Base-by-base conservation (phyloP, 169 alveolate genomes). In the Plasmodium chabaudi region DNA sequence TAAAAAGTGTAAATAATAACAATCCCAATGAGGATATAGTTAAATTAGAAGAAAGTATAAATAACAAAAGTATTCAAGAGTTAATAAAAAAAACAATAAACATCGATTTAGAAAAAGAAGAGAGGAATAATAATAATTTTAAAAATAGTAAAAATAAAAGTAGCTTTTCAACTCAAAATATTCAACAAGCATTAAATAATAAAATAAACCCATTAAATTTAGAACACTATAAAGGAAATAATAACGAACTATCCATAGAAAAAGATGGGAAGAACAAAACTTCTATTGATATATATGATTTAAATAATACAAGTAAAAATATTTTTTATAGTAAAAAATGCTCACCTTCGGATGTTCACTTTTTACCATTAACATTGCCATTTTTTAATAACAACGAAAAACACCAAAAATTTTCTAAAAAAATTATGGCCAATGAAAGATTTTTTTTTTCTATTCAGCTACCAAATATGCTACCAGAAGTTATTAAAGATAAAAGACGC, bases 281-380 rank as follows among this genome's bases (percentile, higher is more conserved):
- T 6, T 68, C 91, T 51, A 84, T 84, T 21, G 69, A 84, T 69
- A 70, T 70, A 21, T 84, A 68, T 51, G 91, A 84, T 44, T 51
- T 84, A 69, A 84, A 84, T 63, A 84, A 84, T 63, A 84, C 70
- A 84, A 84, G 91, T 64, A 84, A 84, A 84, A 84, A 84, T 34
- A 84, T 84, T 61, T 84, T 61, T 59, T 84, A 84, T 44, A 84
- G 68, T 70, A 84, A 84, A 72, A 70, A 69, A 72, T 57, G 69
- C 51, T 44, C 75, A 6, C 47, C 91, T 19, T 23, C 73, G 13
- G 69, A 70, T 69, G 91, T 49, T 19, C 87, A 84, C 69, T 84
- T 84, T 57, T 69, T 84, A 25, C 91, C 91, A 13, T 63, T 84
- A 19, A 84, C 91, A 1, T 60, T 84, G 51, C 91, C 91, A 34